Evolutionary conservation across 345 rosid genomes (phyloP), one percentile per base, ranked within the genome.

Genomic region (Populus alba): DNA sequence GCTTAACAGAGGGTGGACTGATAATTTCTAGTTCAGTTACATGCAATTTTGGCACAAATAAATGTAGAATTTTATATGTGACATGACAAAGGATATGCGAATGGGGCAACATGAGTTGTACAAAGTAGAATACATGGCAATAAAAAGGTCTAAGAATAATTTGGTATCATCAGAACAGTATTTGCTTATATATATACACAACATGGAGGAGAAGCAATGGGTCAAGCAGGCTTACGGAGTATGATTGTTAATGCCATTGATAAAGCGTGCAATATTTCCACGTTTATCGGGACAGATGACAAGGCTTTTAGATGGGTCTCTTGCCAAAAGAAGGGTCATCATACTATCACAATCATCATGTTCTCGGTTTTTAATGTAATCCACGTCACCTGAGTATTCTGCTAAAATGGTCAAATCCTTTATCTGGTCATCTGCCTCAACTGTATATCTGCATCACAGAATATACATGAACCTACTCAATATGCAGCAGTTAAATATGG

Each of bases 301-400:
- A 70, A 94, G 94, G 81, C 90, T 85, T 76, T 83, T 86, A 41
- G 87, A 91, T 73, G 92, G 86, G 74, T 92, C 87, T 63, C 81
- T 87, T 61, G 95, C 87, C 74, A 87, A 77, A 76, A 94, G 94
- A 70, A 94, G 95, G 72, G 98, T 92, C 98, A 94, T 94, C 85
- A 92, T 85, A 85, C 95, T 90, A 80, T 94, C 98, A 74, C 98
- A 90, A 72, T 92, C 97, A 43, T 94, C 97, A 29, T 85, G 81
- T 81, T 94, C 97, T 43, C 97, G 86, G 81, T 89, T 92, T 76
- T 81, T 85, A 69, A 91, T 79, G 84, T 87, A 94, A 86, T 94
- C 97, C 84, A 94, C 97, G 74, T 94, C 95, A n/a, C 98, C 98
- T 17, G 91, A 83, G 84, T 94, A 94, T 77, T 94, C 98, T 38